phyloP scores from a whole-genome alignment of 768 basidiomycete species.

The Leccinum subgranulosum region DNA sequence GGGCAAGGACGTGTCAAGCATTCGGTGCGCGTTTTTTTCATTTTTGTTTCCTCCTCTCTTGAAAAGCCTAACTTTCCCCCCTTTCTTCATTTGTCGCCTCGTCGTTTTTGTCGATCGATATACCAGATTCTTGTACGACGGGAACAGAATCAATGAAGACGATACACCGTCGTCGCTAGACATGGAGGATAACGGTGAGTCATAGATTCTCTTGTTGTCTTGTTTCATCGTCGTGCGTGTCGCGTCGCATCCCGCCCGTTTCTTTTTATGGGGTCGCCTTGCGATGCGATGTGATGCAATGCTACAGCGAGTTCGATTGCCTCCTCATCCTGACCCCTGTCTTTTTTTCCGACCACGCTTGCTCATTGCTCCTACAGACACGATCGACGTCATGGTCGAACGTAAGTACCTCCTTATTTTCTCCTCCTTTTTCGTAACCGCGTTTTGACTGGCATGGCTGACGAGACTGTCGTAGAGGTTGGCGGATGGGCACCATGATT shows the following conservation, averaged over 20 bases:
- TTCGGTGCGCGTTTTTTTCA: conserved; percentile 59
- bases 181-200: conserved; percentile 84
- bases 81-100: neutral
- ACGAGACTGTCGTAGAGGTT: neutral
- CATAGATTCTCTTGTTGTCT: neutral
- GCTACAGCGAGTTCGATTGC: neutral
- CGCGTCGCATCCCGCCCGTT: neutral
- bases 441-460: neutral
- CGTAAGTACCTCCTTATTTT: conserved; percentile 49
- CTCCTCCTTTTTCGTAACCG: neutral
- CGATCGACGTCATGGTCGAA: conserved; percentile 97
- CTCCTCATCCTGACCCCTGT: conserved; percentile 3
- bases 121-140: conserved; percentile 87
- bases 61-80: neutral
- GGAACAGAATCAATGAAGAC: conserved; percentile 78
- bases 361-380: conserved; percentile 46
- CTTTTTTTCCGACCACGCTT: neutral
- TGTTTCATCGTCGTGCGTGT: neutral
- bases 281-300: neutral
- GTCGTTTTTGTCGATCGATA: neutral
- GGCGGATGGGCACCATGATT: neutral
- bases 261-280: neutral
- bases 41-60: neutral
- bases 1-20: conserved; percentile 82
- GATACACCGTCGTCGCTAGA: conserved; percentile 84